Percentiles rank a stretch among this genome's conserved stretches.
phyloP scores from a whole-genome alignment of 2,329 filamentous ascomycete genomes.

The Fusarium pilosicola region DNA sequence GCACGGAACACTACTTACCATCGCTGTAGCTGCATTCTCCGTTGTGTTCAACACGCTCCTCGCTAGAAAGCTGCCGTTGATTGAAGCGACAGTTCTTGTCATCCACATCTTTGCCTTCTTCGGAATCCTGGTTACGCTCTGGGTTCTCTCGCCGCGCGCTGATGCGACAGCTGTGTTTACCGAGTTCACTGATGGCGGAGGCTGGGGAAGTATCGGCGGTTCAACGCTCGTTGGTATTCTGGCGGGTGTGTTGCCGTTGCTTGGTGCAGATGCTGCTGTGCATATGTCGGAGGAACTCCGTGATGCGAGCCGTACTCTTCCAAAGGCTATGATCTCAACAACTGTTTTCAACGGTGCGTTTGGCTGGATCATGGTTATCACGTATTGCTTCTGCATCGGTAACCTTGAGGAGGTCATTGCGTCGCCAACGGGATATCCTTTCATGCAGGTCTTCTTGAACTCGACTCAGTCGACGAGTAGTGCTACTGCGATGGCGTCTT shows the following conservation, averaged over 20 bases:
- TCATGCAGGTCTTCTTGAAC: constrained; percentile 39
- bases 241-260: constrained; percentile 29
- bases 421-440: constrained; percentile 33
- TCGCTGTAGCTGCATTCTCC: constrained; percentile 26
- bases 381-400: constrained; percentile 36
- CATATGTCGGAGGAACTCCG: constrained; percentile 40
- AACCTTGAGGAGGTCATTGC: constrained; percentile 32
- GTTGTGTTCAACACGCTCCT: constrained; percentile 36
- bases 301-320: constrained; percentile 32
- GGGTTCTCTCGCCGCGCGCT: constrained; percentile 34
- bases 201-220: constrained; percentile 30
- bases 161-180: constrained; percentile 34
- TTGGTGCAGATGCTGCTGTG: constrained; percentile 37
- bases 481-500: constrained; percentile 32
- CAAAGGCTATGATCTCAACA: constrained; percentile 31
- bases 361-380: constrained; percentile 42
- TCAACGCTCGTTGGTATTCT: constrained; percentile 37
- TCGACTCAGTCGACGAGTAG: constrained; percentile 30
- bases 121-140: constrained; percentile 32
- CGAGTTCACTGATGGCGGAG: constrained; percentile 33
- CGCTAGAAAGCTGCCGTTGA: constrained; percentile 24
- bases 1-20: constrained; percentile 33
- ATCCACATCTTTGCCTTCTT: constrained; percentile 41
- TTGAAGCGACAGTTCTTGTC: constrained; percentile 27
- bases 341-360: constrained; percentile 36